Evolutionary conservation across 2,329 filamentous ascomycete species (phyloP), one percentile per base, ranked within the genome.

Genomic region (Fusarium compactum): DNA sequence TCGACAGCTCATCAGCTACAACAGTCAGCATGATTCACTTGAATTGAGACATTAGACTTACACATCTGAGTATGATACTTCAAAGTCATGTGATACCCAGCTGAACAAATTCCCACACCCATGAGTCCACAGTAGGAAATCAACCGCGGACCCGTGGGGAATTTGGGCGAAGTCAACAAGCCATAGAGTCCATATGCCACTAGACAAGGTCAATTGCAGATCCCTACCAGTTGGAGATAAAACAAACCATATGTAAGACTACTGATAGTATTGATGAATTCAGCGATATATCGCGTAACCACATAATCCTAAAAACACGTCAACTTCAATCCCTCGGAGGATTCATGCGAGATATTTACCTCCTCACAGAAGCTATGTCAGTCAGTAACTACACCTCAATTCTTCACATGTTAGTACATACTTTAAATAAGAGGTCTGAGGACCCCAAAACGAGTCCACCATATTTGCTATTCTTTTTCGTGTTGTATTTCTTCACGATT

Each of bases 261-360:
- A 58, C 81, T 83, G 3, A 83, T 65, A 1, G 81, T 83, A 62
- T 84, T 84, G 68, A 83, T 79, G 40, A 84, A 83, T 51, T 84
- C 82, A 8, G 81, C 82, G 22, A 83, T 74, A 32, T 81, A 83
- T 22, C 79, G 74, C 11, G 82, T 83, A 15, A 84, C 71, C 11
- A 80, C 76, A 74, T 84, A 84, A 29, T 79, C 77, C 77, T 78
- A 40, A 12, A 18, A 58, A 66, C 44, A 50, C 25, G 32, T 64
- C n/a, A 68, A 61, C 46, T 47, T 47, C 27, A 15, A 44, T 29
- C 9, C 12, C 2, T 40, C 5, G 20, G 43, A 22, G 29, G 38
- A 12, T 4, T 18, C 18, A 5, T n/a, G 6, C 44, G 43, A 15
- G 52, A 15, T 8, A 50, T 32, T 29, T 69, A 76, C 76, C 74